Conservation (phyloP, 2,329 filamentous ascomycete species). For the Sclerotinia spermophila region DNA sequence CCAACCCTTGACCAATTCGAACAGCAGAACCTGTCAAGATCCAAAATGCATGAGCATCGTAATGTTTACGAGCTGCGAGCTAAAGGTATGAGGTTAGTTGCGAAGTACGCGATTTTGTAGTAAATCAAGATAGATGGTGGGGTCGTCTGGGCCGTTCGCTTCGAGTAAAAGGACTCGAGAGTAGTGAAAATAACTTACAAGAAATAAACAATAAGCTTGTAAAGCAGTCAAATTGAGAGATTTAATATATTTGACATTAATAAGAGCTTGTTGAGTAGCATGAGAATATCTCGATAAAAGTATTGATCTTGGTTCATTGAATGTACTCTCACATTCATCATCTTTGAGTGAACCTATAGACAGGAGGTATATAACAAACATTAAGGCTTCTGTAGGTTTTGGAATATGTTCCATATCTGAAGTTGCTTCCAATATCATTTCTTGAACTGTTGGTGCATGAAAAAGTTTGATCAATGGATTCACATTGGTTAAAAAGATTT, state of each 20-base stretch:
- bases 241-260: conserved; percentile 64
- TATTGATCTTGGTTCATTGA: conserved; percentile 50
- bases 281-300: conserved; percentile 54
- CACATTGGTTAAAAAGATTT: conserved; percentile 66
- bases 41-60: conserved; percentile 47
- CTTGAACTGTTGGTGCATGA: conserved; percentile 63
- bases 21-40: conserved; percentile 47
- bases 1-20: conserved; percentile 48
- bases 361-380: conserved; percentile 64
- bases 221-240: conserved; percentile 62
- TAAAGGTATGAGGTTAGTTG: not conserved
- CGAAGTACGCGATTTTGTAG: not conserved
- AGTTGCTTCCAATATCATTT: conserved; percentile 57
- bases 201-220: conserved; percentile 65
- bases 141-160: not conserved
- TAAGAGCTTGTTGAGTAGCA: conserved; percentile 61
- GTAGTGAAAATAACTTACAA: conserved; percentile 46
- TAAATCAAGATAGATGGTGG: conserved; percentile 19
- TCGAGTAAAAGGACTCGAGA: not conserved
- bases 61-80: conserved; percentile 38
- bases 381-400: conserved; percentile 60
- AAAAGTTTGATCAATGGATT: conserved; percentile 67
- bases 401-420: conserved; percentile 45
- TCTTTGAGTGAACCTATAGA: conserved; percentile 58
- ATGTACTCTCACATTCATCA: conserved; percentile 49